Evolutionary conservation across 2,329 filamentous ascomycete species (phyloP), one percentile per base, ranked within the genome.

Genomic region (Madurella mycetomatis): DNA sequence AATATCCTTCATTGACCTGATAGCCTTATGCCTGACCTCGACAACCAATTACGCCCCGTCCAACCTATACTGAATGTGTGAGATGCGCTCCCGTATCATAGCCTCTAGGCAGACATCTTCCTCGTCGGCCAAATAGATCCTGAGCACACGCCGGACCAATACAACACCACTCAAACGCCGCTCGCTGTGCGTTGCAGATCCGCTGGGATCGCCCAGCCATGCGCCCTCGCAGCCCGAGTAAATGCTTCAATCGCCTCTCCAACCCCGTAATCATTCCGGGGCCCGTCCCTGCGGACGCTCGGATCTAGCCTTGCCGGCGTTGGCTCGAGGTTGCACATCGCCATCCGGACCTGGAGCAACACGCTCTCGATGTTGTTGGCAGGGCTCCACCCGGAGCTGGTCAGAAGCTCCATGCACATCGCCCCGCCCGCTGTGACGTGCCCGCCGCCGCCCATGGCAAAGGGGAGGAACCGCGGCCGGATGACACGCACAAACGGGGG

Each of bases 401-500:
- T 95, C 58, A 96, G 77, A 4, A 94, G 77, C 69, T 94, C 86
- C 83, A 95, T 92, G 69, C 82, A 84, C 72, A 96, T 82, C 1
- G 91, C 88, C 1, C 92, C 92, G 19, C 92, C 92, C 1, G 77
- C 73, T 0, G 92, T 95, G 56, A 96, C 86, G 67, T 96, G 89
- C 0, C 91, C 91, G 19, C 92, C 92, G 17, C 91, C 92, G 4
- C 90, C 90, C 4, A 75, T 63, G 25, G 74, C 67, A 65, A 92
- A 92, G 1, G 82, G 77, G 17, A 92, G 68, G 68, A 96, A 92
- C 4, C 86, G 85, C 1, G 92, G 92, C 5, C 87, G 83, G 50
- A 96, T 80, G 15, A 96, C 84, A 7, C 92, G 85, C 30, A 95
- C 82, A 65, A 96, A 95, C 0, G 92, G 92, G 2, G 92, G 92